A percentile compares a stretch with the other conserved stretches of the same genome.
phyloP scores from a whole-genome alignment of 805 yeast genomes.

The Ogataea trehalophila region DNA sequence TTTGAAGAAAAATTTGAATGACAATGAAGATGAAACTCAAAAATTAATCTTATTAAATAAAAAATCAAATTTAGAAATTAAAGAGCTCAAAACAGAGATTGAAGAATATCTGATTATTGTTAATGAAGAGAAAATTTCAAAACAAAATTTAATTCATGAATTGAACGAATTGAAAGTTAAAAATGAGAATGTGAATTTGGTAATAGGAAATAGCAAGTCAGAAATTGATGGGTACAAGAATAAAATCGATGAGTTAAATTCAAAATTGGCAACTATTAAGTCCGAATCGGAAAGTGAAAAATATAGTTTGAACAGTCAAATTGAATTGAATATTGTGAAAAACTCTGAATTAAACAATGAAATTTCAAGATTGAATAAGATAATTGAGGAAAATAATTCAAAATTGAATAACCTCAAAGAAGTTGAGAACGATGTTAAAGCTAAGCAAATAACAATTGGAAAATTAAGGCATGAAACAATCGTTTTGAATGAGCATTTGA shows the following conservation, averaged over 20 bases:
- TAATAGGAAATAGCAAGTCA: constrained; percentile 25
- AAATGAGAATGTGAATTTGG: constrained; percentile 16
- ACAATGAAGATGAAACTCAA: constrained; percentile 36
- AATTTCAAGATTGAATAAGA: constrained; percentile 5
- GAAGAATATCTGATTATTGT: constrained; percentile 33
- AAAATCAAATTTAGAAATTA: constrained; percentile 35
- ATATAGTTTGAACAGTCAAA: constrained; percentile 18
- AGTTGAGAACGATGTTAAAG: constrained; percentile 54
- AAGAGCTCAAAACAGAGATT: constrained; percentile 30
- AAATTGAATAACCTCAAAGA: constrained; percentile 27
- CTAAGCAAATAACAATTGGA: constrained; percentile 76
- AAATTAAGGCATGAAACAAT: constrained; percentile 93
- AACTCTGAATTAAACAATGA: constrained; percentile 20
- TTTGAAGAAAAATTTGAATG: constrained; percentile 34
- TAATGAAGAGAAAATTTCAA: constrained; percentile 38
- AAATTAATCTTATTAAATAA: constrained; percentile 35
- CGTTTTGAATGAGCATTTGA: constrained; percentile 86
- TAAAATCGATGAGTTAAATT: constrained; percentile 14
- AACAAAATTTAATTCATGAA: constrained; percentile 43
- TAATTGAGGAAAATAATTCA: constrained; percentile 12
- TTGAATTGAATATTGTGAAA: constrained; percentile 17
- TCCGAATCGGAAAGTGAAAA: constrained; percentile 21
- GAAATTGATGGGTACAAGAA: constrained; percentile 21
- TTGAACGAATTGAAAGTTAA: constrained; percentile 30
- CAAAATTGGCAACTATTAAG: constrained; percentile 4